Percentiles rank a stretch among this genome's conserved stretches.
Evolutionary conservation across 1,284 basidiomycete genomes (phyloP).

Genomic region (Moesziomyces antarcticus): DNA sequence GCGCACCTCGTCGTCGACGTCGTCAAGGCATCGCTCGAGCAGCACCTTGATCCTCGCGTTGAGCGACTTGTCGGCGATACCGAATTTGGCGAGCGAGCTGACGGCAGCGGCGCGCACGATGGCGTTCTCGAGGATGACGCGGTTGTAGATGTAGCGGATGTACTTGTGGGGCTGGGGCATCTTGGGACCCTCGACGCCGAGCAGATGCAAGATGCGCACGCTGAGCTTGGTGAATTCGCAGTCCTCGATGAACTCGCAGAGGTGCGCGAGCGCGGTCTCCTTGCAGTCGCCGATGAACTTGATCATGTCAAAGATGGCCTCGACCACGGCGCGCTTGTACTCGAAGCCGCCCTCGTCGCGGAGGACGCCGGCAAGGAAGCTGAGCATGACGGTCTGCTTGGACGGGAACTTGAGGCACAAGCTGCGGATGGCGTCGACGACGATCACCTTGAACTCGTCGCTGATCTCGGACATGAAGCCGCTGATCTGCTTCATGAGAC

Average conservation of each 20-base stretch:
- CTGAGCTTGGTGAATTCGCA: constrained; percentile 99
- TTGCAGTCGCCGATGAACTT: constrained; percentile 95
- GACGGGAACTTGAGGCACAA: constrained; percentile 98
- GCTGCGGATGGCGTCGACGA: constrained; percentile 97
- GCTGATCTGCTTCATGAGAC: constrained; percentile 99
- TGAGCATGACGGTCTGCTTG: constrained; percentile 81
- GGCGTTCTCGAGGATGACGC: constrained; percentile 97
- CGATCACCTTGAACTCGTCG: constrained; percentile 99
- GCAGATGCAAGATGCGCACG: constrained; percentile 92
- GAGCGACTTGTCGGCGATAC: constrained; percentile 81
- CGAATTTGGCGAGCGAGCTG: constrained; percentile 93
- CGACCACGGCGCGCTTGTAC: constrained; percentile 98
- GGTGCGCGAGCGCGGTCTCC: constrained; percentile 86
- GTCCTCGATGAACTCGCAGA: constrained; percentile 99
- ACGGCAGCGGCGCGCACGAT: constrained; percentile 98
- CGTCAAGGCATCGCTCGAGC: constrained; percentile 84
- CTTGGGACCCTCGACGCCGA: constrained; percentile 95
- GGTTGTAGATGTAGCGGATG: constrained; percentile 99
- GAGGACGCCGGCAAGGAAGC: constrained; percentile 70
- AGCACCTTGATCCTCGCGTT: constrained; percentile 84
- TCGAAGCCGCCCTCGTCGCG: constrained; percentile 92
- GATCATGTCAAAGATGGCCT: constrained; percentile 99
- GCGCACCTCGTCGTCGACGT: constrained; percentile 98
- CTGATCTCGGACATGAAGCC: constrained; percentile 99
- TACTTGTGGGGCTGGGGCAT: constrained; percentile 96